A percentile compares a stretch with the other conserved stretches of the same genome.
phyloP scores from a whole-genome alignment of 2,329 filamentous ascomycete species.

The Aureobasidium vineae region DNA sequence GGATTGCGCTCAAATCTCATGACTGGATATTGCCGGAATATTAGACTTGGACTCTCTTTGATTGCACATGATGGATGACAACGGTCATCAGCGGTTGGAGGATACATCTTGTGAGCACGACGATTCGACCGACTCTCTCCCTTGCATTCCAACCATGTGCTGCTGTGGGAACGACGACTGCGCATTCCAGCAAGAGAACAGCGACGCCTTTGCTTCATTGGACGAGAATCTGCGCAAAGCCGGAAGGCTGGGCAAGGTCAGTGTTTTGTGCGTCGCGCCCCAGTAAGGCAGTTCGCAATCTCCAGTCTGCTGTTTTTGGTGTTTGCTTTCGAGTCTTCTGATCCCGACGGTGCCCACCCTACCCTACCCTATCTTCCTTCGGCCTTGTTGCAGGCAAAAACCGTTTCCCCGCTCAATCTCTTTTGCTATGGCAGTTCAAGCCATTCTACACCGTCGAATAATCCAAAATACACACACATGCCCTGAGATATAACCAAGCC shows the following conservation, averaged over 20 bases:
- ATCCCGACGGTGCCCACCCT: background rate
- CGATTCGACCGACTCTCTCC: slow-evolving; percentile 3
- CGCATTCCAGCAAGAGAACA: slow-evolving; percentile 77
- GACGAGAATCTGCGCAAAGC: slow-evolving; percentile 87
- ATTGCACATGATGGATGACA: slow-evolving; percentile 24
- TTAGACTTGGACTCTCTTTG: slow-evolving; percentile 25
- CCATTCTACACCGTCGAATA: slow-evolving; percentile 25
- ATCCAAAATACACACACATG: slow-evolving; percentile 28
- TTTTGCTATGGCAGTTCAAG: slow-evolving; percentile 26
- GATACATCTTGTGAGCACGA: slow-evolving; percentile 8
- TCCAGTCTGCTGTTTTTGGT: slow-evolving; percentile 15
- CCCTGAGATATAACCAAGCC: slow-evolving; percentile 27
- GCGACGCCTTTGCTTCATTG: slow-evolving; percentile 70
- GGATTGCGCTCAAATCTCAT: slow-evolving; percentile 14
- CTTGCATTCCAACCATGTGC: slow-evolving; percentile 50
- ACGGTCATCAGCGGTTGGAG: slow-evolving; percentile 24
- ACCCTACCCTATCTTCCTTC: background rate
- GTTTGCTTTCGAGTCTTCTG: background rate
- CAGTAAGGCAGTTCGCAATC: background rate
- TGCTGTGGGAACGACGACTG: slow-evolving; percentile 85
- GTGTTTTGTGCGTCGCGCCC: slow-evolving; percentile 42
- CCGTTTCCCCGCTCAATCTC: slow-evolving; percentile 25
- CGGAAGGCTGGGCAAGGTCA: slow-evolving; percentile 87
- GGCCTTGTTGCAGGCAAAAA: background rate
- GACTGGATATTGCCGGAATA: background rate